Evolutionary conservation across 2,329 filamentous ascomycete species (phyloP).

Genomic region (Sporothrix euskadiensis): DNA sequence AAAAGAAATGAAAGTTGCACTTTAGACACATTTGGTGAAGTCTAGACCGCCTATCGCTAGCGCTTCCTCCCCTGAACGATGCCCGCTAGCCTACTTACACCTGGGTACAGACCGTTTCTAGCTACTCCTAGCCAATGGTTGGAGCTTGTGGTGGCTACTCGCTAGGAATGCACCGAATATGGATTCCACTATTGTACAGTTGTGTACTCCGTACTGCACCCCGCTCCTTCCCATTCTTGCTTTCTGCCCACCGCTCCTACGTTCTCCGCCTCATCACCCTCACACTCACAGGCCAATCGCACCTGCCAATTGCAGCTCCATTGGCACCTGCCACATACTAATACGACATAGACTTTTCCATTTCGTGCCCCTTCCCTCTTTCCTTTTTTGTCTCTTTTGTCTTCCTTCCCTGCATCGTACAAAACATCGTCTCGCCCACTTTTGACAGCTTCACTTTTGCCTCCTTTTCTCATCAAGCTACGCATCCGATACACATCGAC

Average conservation of each 20-base stretch:
- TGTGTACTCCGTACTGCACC: neutral
- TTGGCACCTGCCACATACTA: neutral
- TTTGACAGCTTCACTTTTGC: neutral
- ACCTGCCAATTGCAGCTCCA: conserved; percentile 20
- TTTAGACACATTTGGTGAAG: neutral
- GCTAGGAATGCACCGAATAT: neutral
- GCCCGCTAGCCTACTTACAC: neutral
- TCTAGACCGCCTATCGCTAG: neutral
- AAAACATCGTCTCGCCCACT: neutral
- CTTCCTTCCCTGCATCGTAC: neutral
- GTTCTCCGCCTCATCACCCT: neutral
- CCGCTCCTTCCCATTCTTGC: neutral
- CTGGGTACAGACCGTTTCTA: neutral
- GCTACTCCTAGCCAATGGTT: conserved; percentile 22
- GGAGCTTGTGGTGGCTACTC: conserved; percentile 26
- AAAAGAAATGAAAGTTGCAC: neutral
- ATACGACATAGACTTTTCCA: conserved; percentile 8
- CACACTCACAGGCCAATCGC: conserved; percentile 11
- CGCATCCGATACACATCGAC: neutral
- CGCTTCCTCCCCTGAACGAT: neutral
- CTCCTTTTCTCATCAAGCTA: neutral
- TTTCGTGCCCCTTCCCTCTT: neutral
- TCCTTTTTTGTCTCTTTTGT: neutral
- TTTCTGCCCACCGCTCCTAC: conserved; percentile 17
- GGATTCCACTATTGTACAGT: neutral